A percentile compares a stretch with the other conserved stretches of the same genome.
Conservation (phyloP, 352 stramenopile species). For the Phytophthora macrochlamydospora region DNA sequence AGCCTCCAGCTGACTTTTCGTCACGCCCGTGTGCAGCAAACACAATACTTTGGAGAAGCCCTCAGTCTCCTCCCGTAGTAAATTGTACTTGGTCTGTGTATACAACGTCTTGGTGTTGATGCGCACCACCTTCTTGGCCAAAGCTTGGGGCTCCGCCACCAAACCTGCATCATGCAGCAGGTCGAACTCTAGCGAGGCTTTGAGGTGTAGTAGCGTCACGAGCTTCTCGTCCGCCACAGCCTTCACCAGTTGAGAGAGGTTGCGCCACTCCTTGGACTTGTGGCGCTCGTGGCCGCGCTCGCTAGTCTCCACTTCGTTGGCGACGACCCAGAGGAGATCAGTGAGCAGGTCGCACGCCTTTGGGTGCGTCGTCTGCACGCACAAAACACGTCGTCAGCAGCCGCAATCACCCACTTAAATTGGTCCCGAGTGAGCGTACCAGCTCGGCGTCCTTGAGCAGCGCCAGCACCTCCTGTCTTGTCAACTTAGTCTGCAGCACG, state of each 20-base stretch:
- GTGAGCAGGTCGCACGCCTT: conserved; percentile 61
- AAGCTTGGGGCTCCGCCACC: conserved; percentile 43
- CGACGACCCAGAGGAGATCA: conserved; percentile 78
- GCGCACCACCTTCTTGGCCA: conserved; percentile 78
- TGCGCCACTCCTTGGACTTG: conserved; percentile 72
- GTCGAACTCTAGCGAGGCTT: conserved; percentile 76
- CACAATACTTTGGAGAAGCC: conserved; percentile 94
- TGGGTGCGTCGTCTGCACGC: conserved; percentile 25
- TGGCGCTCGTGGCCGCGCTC: conserved; percentile 73
- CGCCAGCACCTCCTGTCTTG: conserved; percentile 70
- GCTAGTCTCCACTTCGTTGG: conserved; percentile 77
- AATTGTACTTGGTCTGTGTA: conserved; percentile 97
- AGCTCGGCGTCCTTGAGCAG: conserved; percentile 74
- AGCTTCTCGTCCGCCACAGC: conserved; percentile 72
- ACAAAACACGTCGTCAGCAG: neutral
- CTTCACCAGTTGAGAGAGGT: conserved; percentile 67
- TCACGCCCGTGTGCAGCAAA: conserved; percentile 77
- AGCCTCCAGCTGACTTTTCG: conserved; percentile 60
- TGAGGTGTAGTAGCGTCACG: conserved; percentile 56
- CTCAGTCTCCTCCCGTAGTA: conserved; percentile 96
- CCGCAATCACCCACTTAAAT: neutral
- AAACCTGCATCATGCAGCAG: conserved; percentile 74
- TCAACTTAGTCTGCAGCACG: conserved; percentile 70
- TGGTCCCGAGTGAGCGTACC: conserved; percentile 25
- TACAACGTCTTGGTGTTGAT: conserved; percentile 93